A percentile compares a stretch with the other conserved stretches of the same genome.
Conservation (phyloP, 768 basidiomycete genomes). For the Mycena filopes region DNA sequence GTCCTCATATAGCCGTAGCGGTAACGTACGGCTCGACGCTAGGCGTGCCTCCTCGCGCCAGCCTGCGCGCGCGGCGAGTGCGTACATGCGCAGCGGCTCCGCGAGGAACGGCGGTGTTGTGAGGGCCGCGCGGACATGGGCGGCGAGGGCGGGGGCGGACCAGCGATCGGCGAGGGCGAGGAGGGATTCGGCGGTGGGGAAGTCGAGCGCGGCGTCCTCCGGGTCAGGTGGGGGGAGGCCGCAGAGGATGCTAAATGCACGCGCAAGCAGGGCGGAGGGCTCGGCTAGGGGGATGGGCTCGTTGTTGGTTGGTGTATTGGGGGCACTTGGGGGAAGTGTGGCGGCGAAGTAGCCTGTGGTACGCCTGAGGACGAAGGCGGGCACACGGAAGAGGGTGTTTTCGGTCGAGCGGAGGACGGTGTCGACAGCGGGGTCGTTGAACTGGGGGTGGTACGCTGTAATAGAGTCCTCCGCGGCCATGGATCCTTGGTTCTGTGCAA, state of each 20-base stretch:
- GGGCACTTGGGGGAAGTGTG: slow-evolving; percentile 20
- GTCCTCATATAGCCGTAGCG: slow-evolving; percentile 23
- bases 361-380: slow-evolving; percentile 40
- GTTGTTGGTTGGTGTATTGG: neutral
- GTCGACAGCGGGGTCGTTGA: slow-evolving; percentile 43
- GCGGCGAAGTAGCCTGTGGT: slow-evolving; percentile 28
- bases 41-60: slow-evolving; percentile 23
- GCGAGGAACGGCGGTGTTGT: slow-evolving; percentile 10
- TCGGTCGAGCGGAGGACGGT: slow-evolving; percentile 50
- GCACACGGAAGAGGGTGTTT: slow-evolving; percentile 49
- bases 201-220: slow-evolving; percentile 1
- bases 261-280: slow-evolving; percentile 13
- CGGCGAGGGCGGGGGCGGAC: slow-evolving; percentile 17
- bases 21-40: slow-evolving; percentile 23
- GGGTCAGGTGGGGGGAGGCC: slow-evolving; percentile 15
- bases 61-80: slow-evolving; percentile 22
- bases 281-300: slow-evolving; percentile 6
- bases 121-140: slow-evolving; percentile 23
- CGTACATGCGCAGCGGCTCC: slow-evolving; percentile 29
- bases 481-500: neutral
- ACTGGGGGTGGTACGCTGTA: slow-evolving; percentile 23
- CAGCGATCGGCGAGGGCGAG: slow-evolving; percentile 27
- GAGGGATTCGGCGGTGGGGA: slow-evolving; percentile 16
- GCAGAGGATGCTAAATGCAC: slow-evolving; percentile 22
- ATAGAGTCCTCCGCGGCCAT: slow-evolving; percentile 7